Conservation (phyloP, 257 asterid species). For the Haberlea rhodopensis region DNA sequence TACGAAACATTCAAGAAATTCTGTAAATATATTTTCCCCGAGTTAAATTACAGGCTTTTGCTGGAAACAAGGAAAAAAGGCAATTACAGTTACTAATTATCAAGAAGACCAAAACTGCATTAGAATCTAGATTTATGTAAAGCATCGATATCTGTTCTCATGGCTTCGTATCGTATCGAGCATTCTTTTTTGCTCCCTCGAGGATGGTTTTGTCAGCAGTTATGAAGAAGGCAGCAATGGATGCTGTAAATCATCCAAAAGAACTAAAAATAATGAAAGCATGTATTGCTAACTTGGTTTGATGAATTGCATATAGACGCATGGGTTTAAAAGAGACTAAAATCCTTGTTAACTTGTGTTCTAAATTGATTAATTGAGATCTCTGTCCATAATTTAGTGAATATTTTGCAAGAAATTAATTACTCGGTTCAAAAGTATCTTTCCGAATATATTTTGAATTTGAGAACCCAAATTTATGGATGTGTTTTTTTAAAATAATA, state of each 20-base stretch:
- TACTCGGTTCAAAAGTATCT: no score
- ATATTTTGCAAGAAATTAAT: no score
- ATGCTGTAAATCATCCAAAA: constrained; percentile 23
- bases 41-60: no score
- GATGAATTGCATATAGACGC: no score
- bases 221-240: constrained; percentile 32
- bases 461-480: no score
- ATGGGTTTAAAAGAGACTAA: no score
- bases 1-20: not conserved
- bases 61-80: not conserved
- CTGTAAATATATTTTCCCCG: not conserved
- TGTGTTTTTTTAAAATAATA: no score
- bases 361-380: no score
- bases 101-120: not conserved
- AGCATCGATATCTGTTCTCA: not conserved
- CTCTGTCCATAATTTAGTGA: no score
- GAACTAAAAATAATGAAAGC: not conserved
- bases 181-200: constrained; percentile 28
- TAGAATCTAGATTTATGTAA: not conserved
- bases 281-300: no score
- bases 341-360: no score
- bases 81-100: not conserved
- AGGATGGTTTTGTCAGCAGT: constrained; percentile 37
- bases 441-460: no score
- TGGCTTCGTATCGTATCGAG: constrained; percentile 21